These are phyloP conservation scores for Beauveria sp. DNA, from an alignment of 2,329 filamentous ascomycete genomes.

Conservation along the genomic window DNA sequence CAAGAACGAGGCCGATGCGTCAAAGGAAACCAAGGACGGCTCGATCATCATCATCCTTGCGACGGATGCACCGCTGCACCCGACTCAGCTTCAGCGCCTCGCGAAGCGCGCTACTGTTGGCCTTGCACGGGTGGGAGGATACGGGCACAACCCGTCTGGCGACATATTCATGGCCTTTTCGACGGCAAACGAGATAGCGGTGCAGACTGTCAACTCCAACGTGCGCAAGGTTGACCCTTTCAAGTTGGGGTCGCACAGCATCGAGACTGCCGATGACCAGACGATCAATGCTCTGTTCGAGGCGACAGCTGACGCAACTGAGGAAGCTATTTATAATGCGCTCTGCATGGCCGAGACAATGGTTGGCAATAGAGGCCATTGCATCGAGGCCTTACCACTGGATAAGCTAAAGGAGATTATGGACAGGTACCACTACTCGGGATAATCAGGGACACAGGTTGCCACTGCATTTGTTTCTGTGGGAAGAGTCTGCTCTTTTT, in stretches of 20 bases:
- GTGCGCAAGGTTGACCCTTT: conserved; percentile 32
- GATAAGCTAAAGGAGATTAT: conserved; percentile 36
- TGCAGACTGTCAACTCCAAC: conserved; percentile 29
- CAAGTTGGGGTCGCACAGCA: conserved; percentile 26
- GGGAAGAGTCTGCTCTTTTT: not conserved
- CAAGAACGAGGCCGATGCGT: conserved; percentile 14
- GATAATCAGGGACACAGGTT: not conserved
- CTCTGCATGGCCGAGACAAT: conserved; percentile 51
- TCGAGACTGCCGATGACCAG: conserved; percentile 45
- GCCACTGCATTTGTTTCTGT: too few species aligned
- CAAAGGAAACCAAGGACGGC: conserved; percentile 49
- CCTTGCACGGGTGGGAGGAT: conserved; percentile 49
- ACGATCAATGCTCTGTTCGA: conserved; percentile 53
- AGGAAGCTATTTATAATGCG: conserved; percentile 56
- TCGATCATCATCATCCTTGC: conserved; percentile 54
- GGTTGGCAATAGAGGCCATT: conserved; percentile 38
- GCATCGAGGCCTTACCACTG: conserved; percentile 38
- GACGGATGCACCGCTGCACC: conserved; percentile 53
- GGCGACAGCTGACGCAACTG: conserved; percentile 50
- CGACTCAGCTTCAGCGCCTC: conserved; percentile 47
- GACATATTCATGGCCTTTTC: conserved; percentile 59
- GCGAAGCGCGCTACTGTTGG: conserved; percentile 54
- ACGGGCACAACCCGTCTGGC: conserved; percentile 51
- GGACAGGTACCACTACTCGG: conserved; percentile 23
- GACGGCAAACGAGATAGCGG: conserved; percentile 41